Evolutionary conservation across 768 basidiomycete species (phyloP), one percentile per base, ranked within the genome.

Genomic region (Suillus alpinus): DNA sequence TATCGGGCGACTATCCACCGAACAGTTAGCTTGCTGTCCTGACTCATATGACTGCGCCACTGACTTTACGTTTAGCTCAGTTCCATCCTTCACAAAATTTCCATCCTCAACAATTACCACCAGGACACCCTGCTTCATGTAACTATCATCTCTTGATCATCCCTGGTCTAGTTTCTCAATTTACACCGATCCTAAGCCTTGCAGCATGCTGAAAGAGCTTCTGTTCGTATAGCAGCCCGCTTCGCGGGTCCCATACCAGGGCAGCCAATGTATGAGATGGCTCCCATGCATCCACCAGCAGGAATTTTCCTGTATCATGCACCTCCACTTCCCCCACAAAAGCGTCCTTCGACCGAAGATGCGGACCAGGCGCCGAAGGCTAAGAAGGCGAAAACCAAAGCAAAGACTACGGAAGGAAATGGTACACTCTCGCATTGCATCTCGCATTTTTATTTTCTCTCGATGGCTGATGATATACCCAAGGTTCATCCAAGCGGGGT

Each of bases 181-280:
- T 37, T 66, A 62, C 31, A 55, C 64, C 51, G 47, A 52, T 66
- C 62, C 29, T 40, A 70, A 84, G 84, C 71, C 63, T 86, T 78
- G 74, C 86, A 87, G 75, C 59, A 64, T 53, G 66, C 77, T 68
- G 81, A 86, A 66, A 75, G 87, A 61, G 83, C 78, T 59, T 85
- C 85, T 68, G 71, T 86, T 71, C 85, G 85, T 65, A 65, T 87
- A 66, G 81, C 80, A 49, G 84, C 85, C 37, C 83, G 86, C 49
- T 81, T 73, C 50, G 73, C 76, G 32, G 67, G 70, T 16, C 69
- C 73, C 55, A 72, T 77, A 13, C 49, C 66, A 26, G 66, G 65
- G 41, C 63, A 73, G 64, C 66, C 72, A 49, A 59, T 72, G 61
- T 73, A 73, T 52, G 77, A 75, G 67, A 67, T 71, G 46, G 63